Base-by-base conservation (phyloP, 208 protist species). In the Acanthamoeba triangularis region DNA sequence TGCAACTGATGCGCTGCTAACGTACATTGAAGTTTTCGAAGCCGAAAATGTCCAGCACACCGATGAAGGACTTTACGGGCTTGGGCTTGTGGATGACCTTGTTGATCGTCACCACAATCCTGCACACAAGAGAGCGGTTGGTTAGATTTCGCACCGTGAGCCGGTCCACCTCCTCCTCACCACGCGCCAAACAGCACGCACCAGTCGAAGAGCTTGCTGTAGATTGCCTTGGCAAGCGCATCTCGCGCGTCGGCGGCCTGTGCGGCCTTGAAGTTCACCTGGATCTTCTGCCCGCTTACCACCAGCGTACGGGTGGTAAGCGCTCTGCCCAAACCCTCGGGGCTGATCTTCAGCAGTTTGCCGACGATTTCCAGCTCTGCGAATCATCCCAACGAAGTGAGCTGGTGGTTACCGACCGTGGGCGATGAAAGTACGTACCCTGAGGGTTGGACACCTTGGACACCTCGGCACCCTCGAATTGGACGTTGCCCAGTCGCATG, bases 401-500 rank as follows among this genome's bases (percentile, higher is more conserved):
- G 37, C 69, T 41, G 0, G 23, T 5, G n/a, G 18, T 23, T 14
- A 90, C 4, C n/a, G 37, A 6, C 0, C 10, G 37, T 18, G n/a
- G n/a, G n/a, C n/a, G 37, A 35, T 20, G 16, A 23, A 8, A 0
- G 3, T 52, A 63, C 56, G 56, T 13, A 90, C 56, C 82, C 28
- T 90, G 33, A 18, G 49, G 82, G 23, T 90, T 90, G 82, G 30
- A 35, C 33, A 59, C 37, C 30, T 59, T 67, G n/a, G 49, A 69
- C 54, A 59, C 82, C 20, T 90, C 56, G 37, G 82, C 33, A 23
- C 95, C 95, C 23, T 96, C 94, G 94, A 99, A 99, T 44, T 97
- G 94, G 56, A 99, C 90, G 95, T 99, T 98, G 33, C 99, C 99
- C 8, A 99, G 80, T 93, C 99, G 98, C 5, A 99, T 95, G 65